Base-by-base conservation (phyloP, 2,329 filamentous ascomycete species). In the Aspergillus sp. region DNA sequence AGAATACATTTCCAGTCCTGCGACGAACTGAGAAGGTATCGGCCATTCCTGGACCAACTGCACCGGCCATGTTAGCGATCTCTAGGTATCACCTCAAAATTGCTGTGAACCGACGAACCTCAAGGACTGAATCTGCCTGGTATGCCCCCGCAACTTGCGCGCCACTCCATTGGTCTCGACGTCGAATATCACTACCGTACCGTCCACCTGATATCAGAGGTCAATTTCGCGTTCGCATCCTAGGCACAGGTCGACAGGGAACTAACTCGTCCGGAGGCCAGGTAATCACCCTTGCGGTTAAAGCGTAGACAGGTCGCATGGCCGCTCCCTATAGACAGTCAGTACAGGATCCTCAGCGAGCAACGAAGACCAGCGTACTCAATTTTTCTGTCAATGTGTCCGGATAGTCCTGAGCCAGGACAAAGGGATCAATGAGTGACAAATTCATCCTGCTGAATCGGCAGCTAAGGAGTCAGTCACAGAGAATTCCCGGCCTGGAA, bases 151-250 rank as follows among this genome's bases (percentile, higher is more conserved):
- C 53, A 98, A 75, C 71, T 97, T 98, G 62, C 89, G 85, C 48
- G 93, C 93, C 4, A 97, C 88, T 34, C 93, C 91, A 77, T 94
- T 94, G 7, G 94, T 98, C 70, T 98, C 94, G 43, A 97, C 81
- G 64, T 98, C 93, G 78, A 94, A 98, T 41, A 98, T 86, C 46
- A 94, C 88, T 36, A 98, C 86, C 4, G 88, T 93, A 56, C 93
- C 93, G 71, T 98, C 93, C 52, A 80, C 74, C 76, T 79, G 53
- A n/a, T 6, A 43, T 5, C 30, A 8, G 41, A 26, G 50, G 51
- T 58, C 48, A 56, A 51, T 43, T 47, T 49, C 35, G 45, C 48
- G 30, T 45, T 50, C 45, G 49, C 9, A 26, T 26, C 10, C 8
- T 38, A 33, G 19, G 19, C 19, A 19, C 19, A 19, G 43, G 3